Evolutionary conservation across 257 asterid species (phyloP).

Genomic region (Eustoma russellianum): DNA sequence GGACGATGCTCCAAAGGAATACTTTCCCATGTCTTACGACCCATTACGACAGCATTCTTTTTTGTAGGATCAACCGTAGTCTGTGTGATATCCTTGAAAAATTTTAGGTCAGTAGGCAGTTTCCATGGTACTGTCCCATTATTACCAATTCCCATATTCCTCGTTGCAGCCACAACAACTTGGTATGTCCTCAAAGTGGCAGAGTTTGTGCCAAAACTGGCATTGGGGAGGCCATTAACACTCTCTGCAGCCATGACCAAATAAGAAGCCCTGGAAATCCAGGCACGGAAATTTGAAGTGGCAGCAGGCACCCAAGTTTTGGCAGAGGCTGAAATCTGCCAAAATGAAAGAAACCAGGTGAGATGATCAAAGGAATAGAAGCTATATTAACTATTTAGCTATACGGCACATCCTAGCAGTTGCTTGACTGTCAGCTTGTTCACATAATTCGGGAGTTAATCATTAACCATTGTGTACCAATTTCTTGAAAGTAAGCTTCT

Average conservation of each 20-base stretch:
- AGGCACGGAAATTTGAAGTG: slow-evolving; percentile 3
- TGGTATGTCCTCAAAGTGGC: slow-evolving; percentile 53
- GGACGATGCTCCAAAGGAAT: slow-evolving; percentile 75
- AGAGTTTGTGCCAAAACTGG: slow-evolving; percentile 19
- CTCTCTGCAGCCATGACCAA: slow-evolving; percentile 44
- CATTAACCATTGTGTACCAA: background rate
- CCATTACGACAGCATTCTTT: slow-evolving; percentile 92
- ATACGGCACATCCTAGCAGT: background rate
- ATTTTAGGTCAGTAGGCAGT: slow-evolving; percentile 79
- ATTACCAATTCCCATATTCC: slow-evolving; percentile 85
- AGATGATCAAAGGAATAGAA: background rate
- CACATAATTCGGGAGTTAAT: background rate
- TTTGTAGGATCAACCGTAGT: slow-evolving; percentile 51
- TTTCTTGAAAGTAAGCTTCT: too few relatives aligned
- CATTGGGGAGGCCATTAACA: slow-evolving; percentile 25
- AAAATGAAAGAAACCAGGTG: slow-evolving; percentile 12
- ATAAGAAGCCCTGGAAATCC: slow-evolving; percentile 16
- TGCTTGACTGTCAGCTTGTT: background rate
- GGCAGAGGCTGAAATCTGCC: slow-evolving; percentile 18
- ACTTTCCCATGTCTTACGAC: slow-evolving; percentile 98
- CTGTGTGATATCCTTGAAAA: slow-evolving; percentile 70
- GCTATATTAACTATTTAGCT: too few relatives aligned
- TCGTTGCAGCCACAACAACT: slow-evolving; percentile 92
- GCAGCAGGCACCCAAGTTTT: slow-evolving; percentile 14
- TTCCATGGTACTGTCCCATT: slow-evolving; percentile 87